These are phyloP conservation scores for Phytophthora boehmeriae DNA, from an alignment of 352 stramenopile species.

Conservation along the genomic window DNA sequence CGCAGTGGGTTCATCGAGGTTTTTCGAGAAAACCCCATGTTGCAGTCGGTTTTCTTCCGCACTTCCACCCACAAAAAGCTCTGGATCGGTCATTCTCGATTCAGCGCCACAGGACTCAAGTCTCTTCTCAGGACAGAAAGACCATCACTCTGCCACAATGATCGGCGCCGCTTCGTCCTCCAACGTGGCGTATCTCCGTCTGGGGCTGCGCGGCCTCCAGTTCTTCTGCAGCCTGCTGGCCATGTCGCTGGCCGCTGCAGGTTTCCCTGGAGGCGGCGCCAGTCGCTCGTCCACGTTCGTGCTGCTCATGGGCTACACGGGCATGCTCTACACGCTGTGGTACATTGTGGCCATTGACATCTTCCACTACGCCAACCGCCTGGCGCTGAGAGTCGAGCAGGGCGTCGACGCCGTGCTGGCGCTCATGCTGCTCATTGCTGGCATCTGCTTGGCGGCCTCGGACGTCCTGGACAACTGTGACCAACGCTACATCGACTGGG, in stretches of 20 bases:
- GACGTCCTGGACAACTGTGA: conserved; percentile 55
- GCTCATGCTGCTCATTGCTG: conserved; percentile 54
- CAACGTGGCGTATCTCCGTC: conserved; percentile 39
- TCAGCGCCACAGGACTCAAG: conserved; percentile 13
- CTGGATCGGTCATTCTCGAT: conserved; percentile 18
- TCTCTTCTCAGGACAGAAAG: background rate
- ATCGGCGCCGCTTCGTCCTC: conserved; percentile 26
- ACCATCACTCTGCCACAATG: conserved; percentile 3
- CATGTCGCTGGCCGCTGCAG: conserved; percentile 46
- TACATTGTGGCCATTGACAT: conserved; percentile 54
- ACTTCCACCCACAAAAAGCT: background rate
- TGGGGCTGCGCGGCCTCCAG: conserved; percentile 50
- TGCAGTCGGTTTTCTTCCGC: conserved; percentile 1
- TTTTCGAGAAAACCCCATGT: conserved; percentile 22
- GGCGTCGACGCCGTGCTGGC: conserved; percentile 41
- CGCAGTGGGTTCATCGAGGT: conserved; percentile 18
- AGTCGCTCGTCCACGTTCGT: conserved; percentile 49
- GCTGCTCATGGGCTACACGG: conserved; percentile 66
- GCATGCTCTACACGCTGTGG: conserved; percentile 66
- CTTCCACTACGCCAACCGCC: conserved; percentile 39
- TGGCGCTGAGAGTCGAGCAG: conserved; percentile 31
- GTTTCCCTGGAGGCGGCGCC: conserved; percentile 27
- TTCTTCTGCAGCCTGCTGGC: conserved; percentile 65
- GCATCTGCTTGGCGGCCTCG: conserved; percentile 56
- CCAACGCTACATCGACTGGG: conserved; percentile 37